phyloP scores from a whole-genome alignment of 306 rosid species.

The Pyrus betulifolia region DNA sequence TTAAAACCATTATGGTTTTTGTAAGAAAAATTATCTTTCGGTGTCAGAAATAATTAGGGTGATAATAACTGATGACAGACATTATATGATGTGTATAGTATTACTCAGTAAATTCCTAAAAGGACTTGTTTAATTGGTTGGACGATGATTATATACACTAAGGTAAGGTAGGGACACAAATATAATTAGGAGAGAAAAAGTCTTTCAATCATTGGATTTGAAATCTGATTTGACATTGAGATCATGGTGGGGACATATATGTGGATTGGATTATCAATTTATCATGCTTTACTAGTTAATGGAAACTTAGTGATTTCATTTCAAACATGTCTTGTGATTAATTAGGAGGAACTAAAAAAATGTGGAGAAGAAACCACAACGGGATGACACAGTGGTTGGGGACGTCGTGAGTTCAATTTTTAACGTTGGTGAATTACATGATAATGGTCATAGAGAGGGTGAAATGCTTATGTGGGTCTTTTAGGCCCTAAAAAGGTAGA shows the following conservation, averaged over 20 bases:
- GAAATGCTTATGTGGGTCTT: no score
- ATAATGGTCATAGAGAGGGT: accelerated
- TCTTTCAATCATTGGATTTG: neutral
- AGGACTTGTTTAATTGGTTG: neutral
- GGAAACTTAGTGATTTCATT: neutral
- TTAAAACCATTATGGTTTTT: neutral
- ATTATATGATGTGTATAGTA: neutral
- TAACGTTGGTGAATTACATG: no score
- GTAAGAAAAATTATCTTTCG: neutral
- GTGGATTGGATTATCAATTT: neutral
- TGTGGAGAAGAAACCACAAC: neutral
- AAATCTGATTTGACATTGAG: neutral
- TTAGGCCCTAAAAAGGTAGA: no score
- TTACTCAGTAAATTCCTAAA: neutral
- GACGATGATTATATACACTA: neutral
- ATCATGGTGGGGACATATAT: neutral
- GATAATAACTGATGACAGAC: no score
- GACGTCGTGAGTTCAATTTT: no score
- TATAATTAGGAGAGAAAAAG: neutral
- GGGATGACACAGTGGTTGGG: no score
- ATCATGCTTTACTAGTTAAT: no score
- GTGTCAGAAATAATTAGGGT: neutral
- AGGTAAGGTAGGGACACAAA: neutral
- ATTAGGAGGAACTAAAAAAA: neutral
- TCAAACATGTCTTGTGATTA: neutral